phyloP scores from a whole-genome alignment of 2,329 filamentous ascomycete species.

The Claviceps sp. region DNA sequence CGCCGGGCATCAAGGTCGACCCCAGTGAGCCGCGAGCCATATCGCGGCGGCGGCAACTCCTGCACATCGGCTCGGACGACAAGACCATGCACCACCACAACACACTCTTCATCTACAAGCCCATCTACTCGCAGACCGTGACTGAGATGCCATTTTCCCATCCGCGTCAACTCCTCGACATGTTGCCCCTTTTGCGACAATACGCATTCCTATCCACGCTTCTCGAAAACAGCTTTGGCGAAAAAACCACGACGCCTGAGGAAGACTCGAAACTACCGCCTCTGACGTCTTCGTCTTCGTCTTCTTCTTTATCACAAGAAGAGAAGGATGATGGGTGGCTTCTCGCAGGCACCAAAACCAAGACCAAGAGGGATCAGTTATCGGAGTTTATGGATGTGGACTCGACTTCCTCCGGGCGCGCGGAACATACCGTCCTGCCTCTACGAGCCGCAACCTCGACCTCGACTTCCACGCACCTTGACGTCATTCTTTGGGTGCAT shows the following conservation, averaged over 20 bases:
- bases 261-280: not conserved
- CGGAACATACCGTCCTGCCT: not conserved
- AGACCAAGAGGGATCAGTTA: conserved; percentile 21
- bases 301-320: not conserved
- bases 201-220: conserved; percentile 58
- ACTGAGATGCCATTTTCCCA: conserved; percentile 63
- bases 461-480: conserved; percentile 21
- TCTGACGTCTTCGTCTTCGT: not conserved
- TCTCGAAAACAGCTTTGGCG: conserved; percentile 46
- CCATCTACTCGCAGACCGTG: conserved; percentile 55
- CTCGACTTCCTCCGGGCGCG: too few relatives aligned
- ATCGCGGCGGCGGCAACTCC: conserved; percentile 32
- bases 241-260: conserved; percentile 14
- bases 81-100: conserved; percentile 36
- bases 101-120: conserved; percentile 56
- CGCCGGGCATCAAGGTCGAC: conserved; percentile 34
- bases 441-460: conserved; percentile 1
- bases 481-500: conserved; percentile 39
- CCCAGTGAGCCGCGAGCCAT: conserved; percentile 46
- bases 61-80: conserved; percentile 26
- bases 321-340: conserved; percentile 2
- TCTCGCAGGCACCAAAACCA: conserved; percentile 11
- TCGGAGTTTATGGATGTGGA: conserved; percentile 16
- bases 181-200: conserved; percentile 63
- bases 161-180: conserved; percentile 58